Evolutionary conservation across 257 asterid genomes (phyloP).

Genomic region (Fraxinus pennsylvanica): DNA sequence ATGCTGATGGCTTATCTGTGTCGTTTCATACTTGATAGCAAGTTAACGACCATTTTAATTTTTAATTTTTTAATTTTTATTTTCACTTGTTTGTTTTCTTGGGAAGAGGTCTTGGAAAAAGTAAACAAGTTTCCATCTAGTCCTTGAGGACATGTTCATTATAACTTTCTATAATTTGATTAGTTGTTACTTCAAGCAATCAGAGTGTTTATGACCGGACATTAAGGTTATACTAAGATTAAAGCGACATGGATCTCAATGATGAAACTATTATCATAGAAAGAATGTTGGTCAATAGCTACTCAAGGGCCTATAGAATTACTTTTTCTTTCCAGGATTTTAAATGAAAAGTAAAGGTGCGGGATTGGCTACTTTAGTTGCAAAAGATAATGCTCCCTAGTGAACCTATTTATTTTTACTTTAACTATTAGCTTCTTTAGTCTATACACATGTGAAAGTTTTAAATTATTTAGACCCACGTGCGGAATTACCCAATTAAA

Average conservation of each 20-base stretch:
- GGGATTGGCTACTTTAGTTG: background rate
- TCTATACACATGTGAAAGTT: background rate
- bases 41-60: background rate
- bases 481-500: too few species aligned
- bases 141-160: background rate
- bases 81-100: background rate
- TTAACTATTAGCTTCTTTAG: background rate
- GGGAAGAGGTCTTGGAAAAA: background rate
- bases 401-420: background rate
- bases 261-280: background rate
- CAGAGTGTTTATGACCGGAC: background rate
- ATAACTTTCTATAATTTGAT: slow-evolving; percentile 4
- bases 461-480: too few species aligned
- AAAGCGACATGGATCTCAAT: background rate
- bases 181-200: background rate
- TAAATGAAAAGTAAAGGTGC: background rate
- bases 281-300: slow-evolving; percentile 1
- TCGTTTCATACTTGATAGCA: background rate
- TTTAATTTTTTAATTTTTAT: background rate
- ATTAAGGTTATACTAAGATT: background rate
- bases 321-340: background rate
- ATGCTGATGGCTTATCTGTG: background rate
- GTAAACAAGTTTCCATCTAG: background rate
- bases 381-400: background rate
- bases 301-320: background rate